Evolutionary conservation across 75 land plant genomes (phyloP).

Genomic region (Selaginella tamariscina): DNA sequence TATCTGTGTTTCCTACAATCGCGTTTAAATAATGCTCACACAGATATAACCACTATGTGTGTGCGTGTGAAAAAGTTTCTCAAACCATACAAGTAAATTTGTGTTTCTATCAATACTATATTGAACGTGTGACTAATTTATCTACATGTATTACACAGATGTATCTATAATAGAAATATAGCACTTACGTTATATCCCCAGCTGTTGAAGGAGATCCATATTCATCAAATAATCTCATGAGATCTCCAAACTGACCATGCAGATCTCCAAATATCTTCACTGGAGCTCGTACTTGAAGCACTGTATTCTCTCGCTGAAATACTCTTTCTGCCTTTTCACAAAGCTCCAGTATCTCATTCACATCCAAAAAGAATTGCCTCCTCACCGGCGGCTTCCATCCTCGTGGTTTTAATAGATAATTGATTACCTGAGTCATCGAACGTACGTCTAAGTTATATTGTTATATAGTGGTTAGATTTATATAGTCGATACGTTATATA

Average conservation of each 20-base stretch:
- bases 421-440: slow-evolving; percentile 48
- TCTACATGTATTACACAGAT: background rate
- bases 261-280: slow-evolving; percentile 97
- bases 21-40: background rate
- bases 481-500: background rate
- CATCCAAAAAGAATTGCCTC: slow-evolving; percentile 89
- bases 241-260: slow-evolving; percentile 99
- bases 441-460: background rate
- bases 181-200: slow-evolving; percentile 90
- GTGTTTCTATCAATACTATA: background rate
- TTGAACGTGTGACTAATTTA: background rate
- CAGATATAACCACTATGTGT: background rate
- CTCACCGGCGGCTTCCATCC: slow-evolving; percentile 99
- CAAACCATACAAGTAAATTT: background rate
- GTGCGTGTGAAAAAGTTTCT: background rate
- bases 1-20: background rate
- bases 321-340: slow-evolving; percentile 86
- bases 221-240: slow-evolving; percentile 98
- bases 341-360: slow-evolving; percentile 88
- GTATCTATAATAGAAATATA: background rate
- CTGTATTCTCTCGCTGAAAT: slow-evolving; percentile 85
- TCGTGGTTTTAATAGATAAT: slow-evolving; percentile 85
- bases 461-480: background rate
- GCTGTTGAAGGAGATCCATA: slow-evolving; percentile 99
- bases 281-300: slow-evolving; percentile 87